phyloP scores from a whole-genome alignment of 2,329 filamentous ascomycete species.

The Didymellaceae sp. region DNA sequence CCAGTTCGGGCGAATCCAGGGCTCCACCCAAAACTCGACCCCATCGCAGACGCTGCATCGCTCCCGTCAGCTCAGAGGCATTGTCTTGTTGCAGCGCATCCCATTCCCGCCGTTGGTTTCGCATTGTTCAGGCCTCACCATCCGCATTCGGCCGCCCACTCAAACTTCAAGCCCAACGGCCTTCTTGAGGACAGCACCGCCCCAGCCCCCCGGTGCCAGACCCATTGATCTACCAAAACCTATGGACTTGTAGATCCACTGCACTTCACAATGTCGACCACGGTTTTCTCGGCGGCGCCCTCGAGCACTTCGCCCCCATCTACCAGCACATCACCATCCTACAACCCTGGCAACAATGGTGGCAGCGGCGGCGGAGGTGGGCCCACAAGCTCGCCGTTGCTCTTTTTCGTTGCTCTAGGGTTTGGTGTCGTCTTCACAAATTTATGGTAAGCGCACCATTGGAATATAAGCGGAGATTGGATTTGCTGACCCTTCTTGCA shows the following conservation, averaged over 20 bases:
- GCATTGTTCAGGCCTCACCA: conserved; percentile 7
- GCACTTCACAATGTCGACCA: conserved; percentile 29
- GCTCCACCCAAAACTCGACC: conserved; percentile 8
- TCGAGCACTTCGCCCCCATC: conserved; percentile 1
- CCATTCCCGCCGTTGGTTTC: conserved; percentile 5
- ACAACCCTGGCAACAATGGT: conserved; percentile 8
- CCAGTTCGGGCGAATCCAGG: conserved; percentile 10
- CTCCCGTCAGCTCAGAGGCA: background rate
- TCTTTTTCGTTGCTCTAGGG: conserved; percentile 94
- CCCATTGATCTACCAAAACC: conserved; percentile 13
- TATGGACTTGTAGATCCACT: conserved; percentile 26
- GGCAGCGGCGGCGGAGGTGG: conserved; percentile 47
- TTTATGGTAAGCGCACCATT: conserved; percentile 74
- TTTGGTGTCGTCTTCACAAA: conserved; percentile 99
- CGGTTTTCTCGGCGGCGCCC: conserved; percentile 17
- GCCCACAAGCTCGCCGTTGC: conserved; percentile 73
- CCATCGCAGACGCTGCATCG: conserved; percentile 5
- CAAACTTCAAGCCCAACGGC: background rate
- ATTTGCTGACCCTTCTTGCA: conserved; percentile 52
- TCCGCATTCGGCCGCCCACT: conserved; percentile 14
- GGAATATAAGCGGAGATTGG: background rate
- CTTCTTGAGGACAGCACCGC: background rate
- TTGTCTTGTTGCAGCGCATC: conserved; percentile 4
- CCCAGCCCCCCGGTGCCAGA: background rate
- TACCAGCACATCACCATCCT: background rate